Conservation (phyloP, 2,329 filamentous ascomycete species). For the Hymenoscyphus occultus region DNA sequence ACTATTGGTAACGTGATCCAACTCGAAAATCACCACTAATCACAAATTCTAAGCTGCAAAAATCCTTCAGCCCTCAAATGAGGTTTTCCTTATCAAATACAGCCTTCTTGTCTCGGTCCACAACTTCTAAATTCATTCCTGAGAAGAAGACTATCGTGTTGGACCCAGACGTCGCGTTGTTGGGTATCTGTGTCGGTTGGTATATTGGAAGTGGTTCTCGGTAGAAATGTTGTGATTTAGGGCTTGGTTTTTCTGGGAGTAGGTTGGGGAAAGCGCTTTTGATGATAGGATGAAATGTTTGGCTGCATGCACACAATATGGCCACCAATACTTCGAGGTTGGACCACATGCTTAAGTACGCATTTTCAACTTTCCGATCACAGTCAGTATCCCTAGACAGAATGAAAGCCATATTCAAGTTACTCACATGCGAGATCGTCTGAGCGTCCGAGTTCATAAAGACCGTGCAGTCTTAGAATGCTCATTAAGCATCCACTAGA, state of each 20-base stretch:
- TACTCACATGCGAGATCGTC: conserved; percentile 20
- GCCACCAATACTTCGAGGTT: conserved; percentile 38
- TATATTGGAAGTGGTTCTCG: background rate
- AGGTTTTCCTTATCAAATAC: background rate
- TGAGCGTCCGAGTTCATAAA: conserved; percentile 17
- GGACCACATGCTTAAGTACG: conserved; percentile 34
- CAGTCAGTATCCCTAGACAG: background rate
- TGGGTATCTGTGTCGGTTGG: background rate
- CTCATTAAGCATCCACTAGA: conserved; percentile 24
- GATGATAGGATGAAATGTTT: conserved; percentile 55
- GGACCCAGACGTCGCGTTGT: background rate
- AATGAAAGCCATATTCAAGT: background rate
- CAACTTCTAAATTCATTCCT: background rate
- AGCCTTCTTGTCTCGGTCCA: background rate
- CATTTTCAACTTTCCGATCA: background rate
- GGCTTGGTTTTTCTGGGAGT: background rate
- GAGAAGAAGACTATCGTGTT: background rate
- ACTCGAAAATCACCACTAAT: background rate
- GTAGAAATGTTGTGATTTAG: background rate
- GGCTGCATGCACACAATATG: conserved; percentile 55
- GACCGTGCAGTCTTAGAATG: conserved; percentile 19
- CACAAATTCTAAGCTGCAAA: background rate
- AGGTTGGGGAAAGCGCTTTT: background rate
- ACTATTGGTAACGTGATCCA: too few relatives aligned
- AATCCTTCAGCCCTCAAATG: background rate